phyloP scores from a whole-genome alignment of 257 asterid species.

The Solanum lycopersicoides region DNA sequence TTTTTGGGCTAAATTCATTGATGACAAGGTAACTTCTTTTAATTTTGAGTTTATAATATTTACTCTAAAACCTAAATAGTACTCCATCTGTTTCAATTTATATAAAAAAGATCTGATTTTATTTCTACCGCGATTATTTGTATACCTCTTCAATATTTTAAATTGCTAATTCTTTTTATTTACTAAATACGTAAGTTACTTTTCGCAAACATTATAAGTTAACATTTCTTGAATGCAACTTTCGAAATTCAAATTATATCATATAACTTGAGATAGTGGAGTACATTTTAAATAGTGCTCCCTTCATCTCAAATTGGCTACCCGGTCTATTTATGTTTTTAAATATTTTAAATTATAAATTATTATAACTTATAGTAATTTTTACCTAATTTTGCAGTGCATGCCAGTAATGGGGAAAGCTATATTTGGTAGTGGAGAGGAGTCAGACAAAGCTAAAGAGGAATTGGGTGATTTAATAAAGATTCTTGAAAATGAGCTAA shows the following conservation, averaged over 20 bases:
- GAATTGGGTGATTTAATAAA: not conserved
- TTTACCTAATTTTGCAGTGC: not conserved
- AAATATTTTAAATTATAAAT: not conserved
- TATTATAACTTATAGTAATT: not conserved
- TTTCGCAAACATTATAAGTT: too few species aligned
- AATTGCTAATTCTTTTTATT: too few species aligned
- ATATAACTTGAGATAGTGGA: too few species aligned
- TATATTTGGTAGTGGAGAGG: not conserved
- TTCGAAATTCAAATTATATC: too few species aligned
- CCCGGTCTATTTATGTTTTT: rapidly evolving
- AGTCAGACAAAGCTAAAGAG: not conserved
- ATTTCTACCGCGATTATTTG: too few species aligned
- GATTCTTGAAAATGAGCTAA: not conserved
- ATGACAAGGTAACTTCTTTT: not conserved
- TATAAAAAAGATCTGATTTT: too few species aligned
- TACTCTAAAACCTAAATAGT: not conserved
- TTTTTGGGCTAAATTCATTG: not conserved
- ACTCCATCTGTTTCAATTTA: too few species aligned
- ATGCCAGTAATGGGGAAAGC: not conserved
- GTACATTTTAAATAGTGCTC: not conserved
- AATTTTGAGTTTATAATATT: too few species aligned
- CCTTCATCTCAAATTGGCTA: not conserved
- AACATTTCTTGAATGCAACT: too few species aligned
- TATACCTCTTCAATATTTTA: too few species aligned
- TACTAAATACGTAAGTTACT: too few species aligned